These are phyloP conservation scores for Auxenochlorella pyrenoidosa DNA, from an alignment of 139 green algal genomes.

Conservation along the genomic window DNA sequence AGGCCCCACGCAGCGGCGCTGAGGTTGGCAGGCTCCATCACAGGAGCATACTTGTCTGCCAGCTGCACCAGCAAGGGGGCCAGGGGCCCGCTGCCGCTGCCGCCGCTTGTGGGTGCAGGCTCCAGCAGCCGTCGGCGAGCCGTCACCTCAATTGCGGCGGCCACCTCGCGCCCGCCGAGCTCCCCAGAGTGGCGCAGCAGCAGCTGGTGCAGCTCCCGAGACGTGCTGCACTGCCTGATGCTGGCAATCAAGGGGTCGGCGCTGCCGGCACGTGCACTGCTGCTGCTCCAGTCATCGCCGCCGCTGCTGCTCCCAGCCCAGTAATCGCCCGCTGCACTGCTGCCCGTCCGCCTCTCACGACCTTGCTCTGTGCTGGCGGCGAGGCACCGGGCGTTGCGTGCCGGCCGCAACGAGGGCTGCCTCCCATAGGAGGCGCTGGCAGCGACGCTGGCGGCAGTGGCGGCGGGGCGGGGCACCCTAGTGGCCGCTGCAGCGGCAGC, in stretches of 20 bases:
- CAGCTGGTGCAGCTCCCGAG: slow-evolving; percentile 8
- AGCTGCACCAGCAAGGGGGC: neutral
- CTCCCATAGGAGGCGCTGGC: neutral
- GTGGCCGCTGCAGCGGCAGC: neutral
- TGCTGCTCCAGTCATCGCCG: neutral
- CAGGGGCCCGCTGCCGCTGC: neutral
- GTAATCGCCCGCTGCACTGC: neutral
- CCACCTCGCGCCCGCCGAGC: slow-evolving; percentile 11
- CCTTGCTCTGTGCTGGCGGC: slow-evolving; percentile 4
- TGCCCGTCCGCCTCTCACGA: neutral
- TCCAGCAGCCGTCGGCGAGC: neutral
- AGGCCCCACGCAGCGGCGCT: neutral
- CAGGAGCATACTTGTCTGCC: neutral
- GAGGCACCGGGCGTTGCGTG: neutral
- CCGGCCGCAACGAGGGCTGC: neutral
- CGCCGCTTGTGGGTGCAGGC: neutral
- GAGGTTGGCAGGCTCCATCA: neutral
- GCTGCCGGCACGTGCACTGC: neutral
- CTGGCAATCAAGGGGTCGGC: neutral
- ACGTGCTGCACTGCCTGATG: neutral
- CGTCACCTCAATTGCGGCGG: slow-evolving; percentile 11
- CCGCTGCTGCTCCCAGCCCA: neutral
- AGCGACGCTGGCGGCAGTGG: neutral
- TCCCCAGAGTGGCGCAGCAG: slow-evolving; percentile 9
- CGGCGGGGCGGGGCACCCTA: neutral